Base-by-base conservation (phyloP, 1,284 basidiomycete genomes). In the Marasmius oreades region DNA sequence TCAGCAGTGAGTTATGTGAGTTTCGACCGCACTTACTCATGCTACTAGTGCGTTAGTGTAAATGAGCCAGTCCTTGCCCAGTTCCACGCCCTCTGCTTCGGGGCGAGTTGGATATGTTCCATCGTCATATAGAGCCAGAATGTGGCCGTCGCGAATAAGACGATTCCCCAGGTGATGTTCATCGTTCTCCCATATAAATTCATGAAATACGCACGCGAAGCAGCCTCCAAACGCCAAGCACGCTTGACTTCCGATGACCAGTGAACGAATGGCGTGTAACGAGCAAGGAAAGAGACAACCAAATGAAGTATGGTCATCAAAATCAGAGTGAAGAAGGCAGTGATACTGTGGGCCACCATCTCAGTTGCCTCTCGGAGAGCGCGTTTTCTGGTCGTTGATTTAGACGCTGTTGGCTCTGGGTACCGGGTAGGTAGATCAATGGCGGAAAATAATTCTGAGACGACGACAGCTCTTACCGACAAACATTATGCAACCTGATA, bases 301-400 rank as follows among this genome's bases (percentile, higher is more conserved):
- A 42, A 16, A n/a, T 28, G 12, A 14, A 31, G n/a, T 7, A 33
- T 14, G 24, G n/a, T 31, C n/a, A 31, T 31, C 2, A 20, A 11
- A 16, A 31, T n/a, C 26, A 31, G 24, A 33, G 24, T 20, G 8
- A 31, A 26, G 7, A 50, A 31, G 24, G 47, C 31, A 1, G 2
- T 50, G 28, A 50, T 18, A 20, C 26, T 50, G 10, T 50, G 23
- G 8, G 14, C 24, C 26, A 31, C 11, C 26, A 33, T 26, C 28
- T 12, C 10, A 18, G 28, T 28, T 5, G 46, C 52, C 50, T 58
- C 52, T 8, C 56, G 56, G 47, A 58, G 45, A n/a, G 39, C 34
- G 47, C 56, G 56, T 47, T 58, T 58, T 23, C 53, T 52, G 4
- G 20, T 39, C 2, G 56, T 58, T n/a, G 37, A 31, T 26, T 53